Evolutionary conservation across 345 rosid genomes (phyloP), one percentile per base, ranked within the genome.

Genomic region (Nephelium lappaceum): DNA sequence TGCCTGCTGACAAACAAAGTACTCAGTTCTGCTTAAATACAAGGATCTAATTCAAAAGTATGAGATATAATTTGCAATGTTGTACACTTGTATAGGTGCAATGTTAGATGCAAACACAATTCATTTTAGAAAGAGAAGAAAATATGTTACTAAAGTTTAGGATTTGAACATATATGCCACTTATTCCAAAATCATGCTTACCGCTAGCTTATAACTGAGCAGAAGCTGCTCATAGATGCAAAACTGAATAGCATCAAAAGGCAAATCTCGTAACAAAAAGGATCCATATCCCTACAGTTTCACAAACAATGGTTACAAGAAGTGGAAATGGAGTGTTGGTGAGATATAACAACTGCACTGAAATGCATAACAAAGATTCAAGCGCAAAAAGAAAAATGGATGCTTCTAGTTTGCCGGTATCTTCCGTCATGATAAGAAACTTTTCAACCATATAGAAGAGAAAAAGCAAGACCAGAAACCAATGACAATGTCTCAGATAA

Each of bases 241-340:
- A 82, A 95, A 95, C 77, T 95, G 98, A 72, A 93, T 81, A 1
- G 98, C 99, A 55, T 95, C 99, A 87, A 93, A 95, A 64, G 98
- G 99, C 81, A 95, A 86, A 85, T 95, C 99, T 82, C 96, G 87
- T 87, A 95, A 71, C 72, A 95, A 82, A 80, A 93, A 92, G 53
- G 97, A 93, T 78, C 99, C 93, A 80, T 89, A 95, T 8, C 98
- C 99, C 99, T 95, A 80, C 79, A 84, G 42, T 70, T 77, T 74
- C 73, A 71, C 45, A 53, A 69, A 68, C 2, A 64, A 58, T 31
- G 31, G 51, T 69, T 57, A 77, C 21, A 64, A 73, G 43, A 77
- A 16, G 24, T 31, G 12, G 53, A 43, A 58, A 41, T 60, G 41
- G 23, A 65, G 57, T 57, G 64, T 16, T 43, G 3, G n/a, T n/a